Conservation (phyloP, 371 early-diverging fungal genomes). For the Lichtheimia ramosa region DNA sequence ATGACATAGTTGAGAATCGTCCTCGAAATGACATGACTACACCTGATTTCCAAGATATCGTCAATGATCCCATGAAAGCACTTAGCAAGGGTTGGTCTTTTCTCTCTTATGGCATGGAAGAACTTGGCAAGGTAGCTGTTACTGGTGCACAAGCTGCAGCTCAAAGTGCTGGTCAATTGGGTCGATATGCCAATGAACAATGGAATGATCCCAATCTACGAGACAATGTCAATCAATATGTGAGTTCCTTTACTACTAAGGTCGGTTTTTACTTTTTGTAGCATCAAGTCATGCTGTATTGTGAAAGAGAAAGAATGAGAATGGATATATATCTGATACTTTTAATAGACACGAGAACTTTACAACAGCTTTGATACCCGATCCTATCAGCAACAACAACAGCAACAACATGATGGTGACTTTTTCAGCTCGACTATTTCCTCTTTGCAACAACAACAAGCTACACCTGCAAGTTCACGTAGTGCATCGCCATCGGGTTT, state of each 20-base stretch:
- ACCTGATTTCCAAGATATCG: constrained; percentile 65
- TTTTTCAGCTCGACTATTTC: constrained; percentile 48
- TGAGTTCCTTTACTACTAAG: constrained; percentile 64
- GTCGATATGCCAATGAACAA: constrained; percentile 76
- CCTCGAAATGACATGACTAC: constrained; percentile 21
- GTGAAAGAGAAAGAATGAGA: no score
- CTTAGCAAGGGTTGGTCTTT: constrained; percentile 85
- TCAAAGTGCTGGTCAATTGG: constrained; percentile 65
- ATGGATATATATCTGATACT: background rate
- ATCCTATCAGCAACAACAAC: constrained; percentile 11
- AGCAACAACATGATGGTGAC: constrained; percentile 34
- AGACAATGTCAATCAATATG: constrained; percentile 69
- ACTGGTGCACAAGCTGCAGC: constrained; percentile 78
- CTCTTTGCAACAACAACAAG: constrained; percentile 33
- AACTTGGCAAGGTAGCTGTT: constrained; percentile 55
- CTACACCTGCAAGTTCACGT: constrained; percentile 31
- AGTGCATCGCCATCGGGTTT: constrained; percentile 36
- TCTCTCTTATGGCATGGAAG: constrained; percentile 59
- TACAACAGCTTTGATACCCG: constrained; percentile 21
- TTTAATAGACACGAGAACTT: constrained; percentile 18
- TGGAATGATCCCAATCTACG: constrained; percentile 88
- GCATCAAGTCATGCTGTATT: background rate
- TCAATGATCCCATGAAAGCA: constrained; percentile 83
- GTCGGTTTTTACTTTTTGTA: constrained; percentile 32
- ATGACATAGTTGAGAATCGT: constrained; percentile 31